Evolutionary conservation across 495 filamentous ascomycete species (phyloP).

Genomic region (Entonaema liquescens): DNA sequence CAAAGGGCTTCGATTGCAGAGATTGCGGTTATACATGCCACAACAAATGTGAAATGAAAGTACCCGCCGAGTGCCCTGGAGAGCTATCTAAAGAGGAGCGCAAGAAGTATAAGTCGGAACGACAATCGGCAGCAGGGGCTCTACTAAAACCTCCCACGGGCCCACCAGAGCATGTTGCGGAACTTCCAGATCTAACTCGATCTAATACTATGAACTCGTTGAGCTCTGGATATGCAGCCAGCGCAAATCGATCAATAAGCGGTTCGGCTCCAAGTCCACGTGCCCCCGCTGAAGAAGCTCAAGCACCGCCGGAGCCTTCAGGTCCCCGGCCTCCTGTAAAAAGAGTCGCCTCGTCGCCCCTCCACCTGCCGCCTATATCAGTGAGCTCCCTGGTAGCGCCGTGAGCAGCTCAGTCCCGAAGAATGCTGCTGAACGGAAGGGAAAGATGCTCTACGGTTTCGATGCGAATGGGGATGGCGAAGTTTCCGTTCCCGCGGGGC

Average conservation of each 20-base stretch:
- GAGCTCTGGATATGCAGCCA: slow-evolving; percentile 87
- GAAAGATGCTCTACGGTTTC: slow-evolving; percentile 90
- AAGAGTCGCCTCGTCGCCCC: slow-evolving; percentile 83
- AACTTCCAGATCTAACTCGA: slow-evolving; percentile 69
- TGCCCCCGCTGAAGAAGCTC: slow-evolving; percentile 57
- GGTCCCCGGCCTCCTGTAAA: slow-evolving; percentile 50
- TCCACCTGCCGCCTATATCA: slow-evolving; percentile 81
- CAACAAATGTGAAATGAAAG: slow-evolving; percentile 99
- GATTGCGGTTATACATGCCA: slow-evolving; percentile 98
- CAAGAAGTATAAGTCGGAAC: slow-evolving; percentile 86
- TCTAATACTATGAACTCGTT: slow-evolving; percentile 93
- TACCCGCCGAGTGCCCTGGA: slow-evolving; percentile 92
- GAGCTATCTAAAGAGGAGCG: slow-evolving; percentile 92
- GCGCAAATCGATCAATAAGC: slow-evolving; percentile 77
- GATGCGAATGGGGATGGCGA: slow-evolving; percentile 82
- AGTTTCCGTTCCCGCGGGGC: slow-evolving; percentile 77
- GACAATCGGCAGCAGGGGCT: slow-evolving; percentile 79
- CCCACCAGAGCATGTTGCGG: slow-evolving; percentile 53
- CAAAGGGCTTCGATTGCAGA: slow-evolving; percentile 93
- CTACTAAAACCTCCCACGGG: slow-evolving; percentile 53
- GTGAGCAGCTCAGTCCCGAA: slow-evolving; percentile 51
- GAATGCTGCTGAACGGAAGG: slow-evolving; percentile 65
- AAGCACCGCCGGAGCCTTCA: slow-evolving; percentile 52
- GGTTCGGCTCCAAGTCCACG: slow-evolving; percentile 55
- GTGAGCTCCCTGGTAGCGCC: slow-evolving; percentile 63